These are phyloP conservation scores for Solanum medicagineum DNA, from an alignment of 257 asterid genomes.

Conservation along the genomic window DNA sequence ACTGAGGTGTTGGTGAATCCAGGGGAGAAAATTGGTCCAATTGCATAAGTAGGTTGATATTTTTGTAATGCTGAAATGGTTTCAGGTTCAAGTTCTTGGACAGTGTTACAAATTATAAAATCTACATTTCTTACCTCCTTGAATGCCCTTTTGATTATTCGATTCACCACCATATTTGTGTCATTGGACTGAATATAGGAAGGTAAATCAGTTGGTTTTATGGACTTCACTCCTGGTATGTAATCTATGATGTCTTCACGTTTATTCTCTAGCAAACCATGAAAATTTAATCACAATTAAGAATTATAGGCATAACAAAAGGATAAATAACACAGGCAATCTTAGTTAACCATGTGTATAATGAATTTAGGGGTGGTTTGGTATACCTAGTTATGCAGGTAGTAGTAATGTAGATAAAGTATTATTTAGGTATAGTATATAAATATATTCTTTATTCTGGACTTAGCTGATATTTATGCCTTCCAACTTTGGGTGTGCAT, in stretches of 20 bases:
- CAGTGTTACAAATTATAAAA: constrained; percentile 50
- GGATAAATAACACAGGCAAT: neutral
- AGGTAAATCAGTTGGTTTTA: constrained; percentile 45
- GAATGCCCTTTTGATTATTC: constrained; percentile 48
- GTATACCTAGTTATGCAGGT: too few relatives aligned
- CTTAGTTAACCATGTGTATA: neutral
- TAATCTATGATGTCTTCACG: constrained; percentile 43
- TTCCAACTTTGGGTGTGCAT: too few relatives aligned
- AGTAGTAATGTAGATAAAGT: too few relatives aligned
- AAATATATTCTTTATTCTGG: too few relatives aligned
- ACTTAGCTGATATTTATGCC: too few relatives aligned
- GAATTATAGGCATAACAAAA: neutral
- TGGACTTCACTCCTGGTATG: constrained; percentile 56
- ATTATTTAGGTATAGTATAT: too few relatives aligned
- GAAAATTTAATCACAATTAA: neutral
- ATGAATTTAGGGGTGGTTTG: neutral
- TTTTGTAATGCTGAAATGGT: constrained; percentile 27
- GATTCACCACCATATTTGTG: constrained; percentile 35
- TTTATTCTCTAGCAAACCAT: constrained; percentile 12
- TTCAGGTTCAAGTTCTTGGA: constrained; percentile 40
- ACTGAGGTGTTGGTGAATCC: constrained; percentile 34
- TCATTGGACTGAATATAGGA: constrained; percentile 50
- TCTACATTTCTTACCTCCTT: constrained; percentile 34
- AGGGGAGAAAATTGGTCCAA: constrained; percentile 45
- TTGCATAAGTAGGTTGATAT: constrained; percentile 37